Evolutionary conservation across 306 rosid species (phyloP), one percentile per base, ranked within the genome.

Genomic region (Hylodesmum podocarpum): DNA sequence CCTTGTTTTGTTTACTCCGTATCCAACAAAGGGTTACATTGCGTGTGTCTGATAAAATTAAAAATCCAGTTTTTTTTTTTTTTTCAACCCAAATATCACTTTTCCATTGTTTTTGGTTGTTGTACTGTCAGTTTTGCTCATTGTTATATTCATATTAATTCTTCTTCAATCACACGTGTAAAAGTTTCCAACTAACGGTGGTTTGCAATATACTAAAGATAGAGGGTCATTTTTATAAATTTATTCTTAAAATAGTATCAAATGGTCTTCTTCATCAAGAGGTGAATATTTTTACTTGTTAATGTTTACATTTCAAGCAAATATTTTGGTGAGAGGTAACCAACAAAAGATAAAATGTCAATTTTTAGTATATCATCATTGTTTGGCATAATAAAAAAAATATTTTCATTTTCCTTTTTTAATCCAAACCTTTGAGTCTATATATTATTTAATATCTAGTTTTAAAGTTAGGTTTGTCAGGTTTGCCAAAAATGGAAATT

Each of bases 251-350:
- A 29, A 49, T 24, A 37, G 36, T 55, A 39, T 39, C 36, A 22
- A 25, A n/a, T n/a, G n/a, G 53, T 59, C 54, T 18, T 39, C 76
- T 71, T 70, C 65, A 71, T 37, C 39, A 22, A n/a, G 67, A 36
- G 66, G 4, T 55, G 39, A 25, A 54, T 55, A 72, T 16, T 72
- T 72, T 72, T 54, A 25, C 12, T 13, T n/a, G 4, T 37, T 3
- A 50, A 29, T 49, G 19, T 33, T 70, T 49, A 47, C 74, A 46
- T 69, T 69, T 47, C 16, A 70, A 70, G 76, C 76, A 73, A 39
- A 73, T 25, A 73, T 27, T 73, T 57, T 57, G 78, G 78, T 73
- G 78, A 25, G 54, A 57, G 31, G 78, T 40, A 40, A 12, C 55
- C 43, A 18, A 28, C 55, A 40, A 57, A 40, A 27, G 78, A 73